These are phyloP conservation scores for Debaryomycetaceae sp. DNA, from an alignment of 1,139 yeast genomes.

Conservation along the genomic window DNA sequence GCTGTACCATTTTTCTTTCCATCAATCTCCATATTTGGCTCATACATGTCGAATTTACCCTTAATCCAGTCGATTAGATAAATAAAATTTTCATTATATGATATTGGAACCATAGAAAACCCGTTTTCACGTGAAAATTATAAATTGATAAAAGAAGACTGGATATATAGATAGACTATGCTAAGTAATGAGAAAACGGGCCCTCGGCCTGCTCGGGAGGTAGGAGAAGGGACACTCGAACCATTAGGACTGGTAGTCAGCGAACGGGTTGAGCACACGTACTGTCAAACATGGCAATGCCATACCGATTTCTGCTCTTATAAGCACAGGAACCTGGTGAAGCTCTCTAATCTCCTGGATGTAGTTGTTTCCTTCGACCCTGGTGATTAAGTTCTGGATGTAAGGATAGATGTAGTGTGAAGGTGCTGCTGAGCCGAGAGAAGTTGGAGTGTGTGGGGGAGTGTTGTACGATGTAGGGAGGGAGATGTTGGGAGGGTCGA, in stretches of 20 bases:
- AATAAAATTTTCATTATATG: background rate
- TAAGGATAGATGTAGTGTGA: slow-evolving; percentile 34
- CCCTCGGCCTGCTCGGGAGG: background rate
- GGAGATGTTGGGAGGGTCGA: slow-evolving; percentile 50
- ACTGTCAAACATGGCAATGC: slow-evolving; percentile 93
- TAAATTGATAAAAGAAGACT: background rate
- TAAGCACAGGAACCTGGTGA: slow-evolving; percentile 74
- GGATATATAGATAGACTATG: background rate
- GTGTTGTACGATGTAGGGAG: slow-evolving; percentile 6
- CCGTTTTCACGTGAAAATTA: background rate
- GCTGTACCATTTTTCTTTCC: slow-evolving; percentile 14
- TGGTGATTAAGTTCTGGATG: slow-evolving; percentile 51
- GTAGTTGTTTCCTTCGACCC: slow-evolving; percentile 57
- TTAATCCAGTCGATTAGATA: background rate
- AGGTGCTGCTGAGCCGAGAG: no score
- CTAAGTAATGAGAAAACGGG: background rate
- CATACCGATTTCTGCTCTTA: slow-evolving; percentile 93
- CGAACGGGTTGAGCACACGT: slow-evolving; percentile 87
- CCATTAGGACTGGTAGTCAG: slow-evolving; percentile 7
- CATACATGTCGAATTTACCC: background rate
- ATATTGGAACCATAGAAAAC: background rate
- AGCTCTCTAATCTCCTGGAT: slow-evolving; percentile 83
- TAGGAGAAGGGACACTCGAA: background rate
- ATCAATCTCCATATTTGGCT: background rate
- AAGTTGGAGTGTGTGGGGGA: slow-evolving; percentile 19